These are phyloP conservation scores for Fusarium illudens DNA, from an alignment of 2,329 filamentous ascomycete genomes.

Conservation along the genomic window DNA sequence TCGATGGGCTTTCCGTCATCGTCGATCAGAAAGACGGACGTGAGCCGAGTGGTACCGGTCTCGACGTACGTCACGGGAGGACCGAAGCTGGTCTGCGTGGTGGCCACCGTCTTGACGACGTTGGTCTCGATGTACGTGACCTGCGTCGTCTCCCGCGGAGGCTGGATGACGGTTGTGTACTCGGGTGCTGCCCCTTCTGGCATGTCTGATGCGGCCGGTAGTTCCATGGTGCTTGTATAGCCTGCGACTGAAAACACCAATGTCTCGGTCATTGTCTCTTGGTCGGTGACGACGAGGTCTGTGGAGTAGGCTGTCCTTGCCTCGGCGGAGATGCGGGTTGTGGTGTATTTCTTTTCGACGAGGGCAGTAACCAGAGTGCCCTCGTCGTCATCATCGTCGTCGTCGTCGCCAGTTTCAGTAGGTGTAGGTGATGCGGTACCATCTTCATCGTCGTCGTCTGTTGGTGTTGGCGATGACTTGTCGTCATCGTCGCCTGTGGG, in stretches of 20 bases:
- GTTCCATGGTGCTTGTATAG: not conserved
- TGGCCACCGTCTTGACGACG: slow-evolving; percentile 9
- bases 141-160: slow-evolving; percentile 4
- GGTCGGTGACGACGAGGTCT: slow-evolving; percentile 10
- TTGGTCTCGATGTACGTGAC: slow-evolving; percentile 5
- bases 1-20: slow-evolving; percentile 13
- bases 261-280: not conserved
- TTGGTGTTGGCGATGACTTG: not conserved
- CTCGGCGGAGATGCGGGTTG: slow-evolving; percentile 11
- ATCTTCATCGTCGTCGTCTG: not conserved
- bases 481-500: not conserved
- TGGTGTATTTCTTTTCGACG: slow-evolving; percentile 21
- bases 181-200: not conserved
- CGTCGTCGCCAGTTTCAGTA: not conserved
- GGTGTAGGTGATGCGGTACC: not conserved
- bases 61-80: slow-evolving; percentile 22
- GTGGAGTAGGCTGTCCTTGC: slow-evolving; percentile 3
- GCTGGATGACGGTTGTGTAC: slow-evolving; percentile 1
- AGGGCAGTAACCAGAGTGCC: slow-evolving; percentile 21
- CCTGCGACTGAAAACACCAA: not conserved
- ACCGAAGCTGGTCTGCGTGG: slow-evolving; percentile 12
- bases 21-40: slow-evolving; percentile 24
- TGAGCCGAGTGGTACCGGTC: slow-evolving; percentile 28
- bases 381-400: not conserved
- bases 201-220: not conserved